Evolutionary conservation across 2,329 filamentous ascomycete species (phyloP).

Genomic region (Clonostachys rosea): DNA sequence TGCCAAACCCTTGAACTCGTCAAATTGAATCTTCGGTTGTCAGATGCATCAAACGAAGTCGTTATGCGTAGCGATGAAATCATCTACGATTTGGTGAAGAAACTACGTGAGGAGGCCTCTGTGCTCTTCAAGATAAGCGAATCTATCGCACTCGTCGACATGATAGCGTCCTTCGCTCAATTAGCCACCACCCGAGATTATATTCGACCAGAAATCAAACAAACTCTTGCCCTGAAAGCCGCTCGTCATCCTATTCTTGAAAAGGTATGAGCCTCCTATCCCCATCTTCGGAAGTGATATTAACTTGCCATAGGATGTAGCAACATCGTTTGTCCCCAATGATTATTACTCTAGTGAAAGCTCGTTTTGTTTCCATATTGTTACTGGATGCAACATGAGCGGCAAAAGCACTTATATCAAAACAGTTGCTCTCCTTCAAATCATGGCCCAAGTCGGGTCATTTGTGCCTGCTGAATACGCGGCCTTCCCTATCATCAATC

Average conservation of each 20-base stretch:
- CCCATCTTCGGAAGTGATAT: background rate
- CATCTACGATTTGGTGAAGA: conserved; percentile 65
- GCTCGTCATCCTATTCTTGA: conserved; percentile 78
- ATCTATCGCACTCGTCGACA: conserved; percentile 80
- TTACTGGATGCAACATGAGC: conserved; percentile 98
- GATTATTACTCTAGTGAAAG: conserved; percentile 76
- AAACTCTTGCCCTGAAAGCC: conserved; percentile 66
- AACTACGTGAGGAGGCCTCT: conserved; percentile 68
- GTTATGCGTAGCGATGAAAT: conserved; percentile 76
- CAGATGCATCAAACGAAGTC: conserved; percentile 78
- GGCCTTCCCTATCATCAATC: conserved; percentile 72
- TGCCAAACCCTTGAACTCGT: conserved; percentile 84
- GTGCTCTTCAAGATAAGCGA: conserved; percentile 81
- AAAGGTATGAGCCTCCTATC: conserved; percentile 35
- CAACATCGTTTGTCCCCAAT: conserved; percentile 70
- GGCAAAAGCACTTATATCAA: conserved; percentile 96
- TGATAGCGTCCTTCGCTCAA: conserved; percentile 74
- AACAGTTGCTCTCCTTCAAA: conserved; percentile 73
- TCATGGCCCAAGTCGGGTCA: conserved; percentile 92
- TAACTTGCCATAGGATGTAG: conserved; percentile 44
- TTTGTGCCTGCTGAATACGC: conserved; percentile 88
- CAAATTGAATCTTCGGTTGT: conserved; percentile 74
- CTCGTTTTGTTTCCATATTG: conserved; percentile 81
- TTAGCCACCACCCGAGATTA: conserved; percentile 58
- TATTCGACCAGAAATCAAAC: conserved; percentile 62